Conservation (phyloP, 352 stramenopile genomes). For the Phytophthora sp. region DNA sequence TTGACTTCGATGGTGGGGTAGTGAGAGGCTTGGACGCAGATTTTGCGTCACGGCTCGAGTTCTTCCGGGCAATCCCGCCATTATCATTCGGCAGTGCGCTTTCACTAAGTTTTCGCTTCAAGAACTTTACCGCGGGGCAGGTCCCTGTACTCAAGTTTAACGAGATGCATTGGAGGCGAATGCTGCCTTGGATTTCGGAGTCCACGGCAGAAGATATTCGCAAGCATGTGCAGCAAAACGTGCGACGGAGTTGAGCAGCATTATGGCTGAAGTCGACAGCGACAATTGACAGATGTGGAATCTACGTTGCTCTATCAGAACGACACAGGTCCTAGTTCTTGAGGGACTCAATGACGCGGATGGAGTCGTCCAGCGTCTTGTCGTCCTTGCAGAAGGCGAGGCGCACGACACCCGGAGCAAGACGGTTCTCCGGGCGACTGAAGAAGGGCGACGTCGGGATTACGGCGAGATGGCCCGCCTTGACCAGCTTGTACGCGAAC, state of each 20-base stretch:
- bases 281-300: slow-evolving; percentile 17
- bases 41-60: slow-evolving; percentile 60
- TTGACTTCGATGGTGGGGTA: slow-evolving; percentile 1
- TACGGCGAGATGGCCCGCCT: slow-evolving; percentile 89
- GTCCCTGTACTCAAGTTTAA: slow-evolving; percentile 86
- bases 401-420: slow-evolving; percentile 82
- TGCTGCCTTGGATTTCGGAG: slow-evolving; percentile 83
- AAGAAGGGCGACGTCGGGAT: slow-evolving; percentile 97
- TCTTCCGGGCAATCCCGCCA: slow-evolving; percentile 57
- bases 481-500: slow-evolving; percentile 91
- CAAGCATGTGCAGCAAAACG: slow-evolving; percentile 44
- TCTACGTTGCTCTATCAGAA: slow-evolving; percentile 24
- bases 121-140: slow-evolving; percentile 61
- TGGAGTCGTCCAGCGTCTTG: slow-evolving; percentile 90
- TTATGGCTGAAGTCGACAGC: slow-evolving; percentile 4
- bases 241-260: slow-evolving; percentile 13
- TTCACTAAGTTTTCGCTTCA: slow-evolving; percentile 83
- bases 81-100: slow-evolving; percentile 67
- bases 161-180: slow-evolving; percentile 85
- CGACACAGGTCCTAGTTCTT: slow-evolving; percentile 28
- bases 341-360: slow-evolving; percentile 74
- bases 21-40: slow-evolving; percentile 42
- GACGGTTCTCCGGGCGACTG: slow-evolving; percentile 74
- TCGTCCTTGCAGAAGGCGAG: slow-evolving; percentile 98
- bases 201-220: slow-evolving; percentile 55